A percentile compares a stretch with the other conserved stretches of the same genome.
Evolutionary conservation across 768 basidiomycete genomes (phyloP).

Genomic region (Symmetrospora coprosmae): DNA sequence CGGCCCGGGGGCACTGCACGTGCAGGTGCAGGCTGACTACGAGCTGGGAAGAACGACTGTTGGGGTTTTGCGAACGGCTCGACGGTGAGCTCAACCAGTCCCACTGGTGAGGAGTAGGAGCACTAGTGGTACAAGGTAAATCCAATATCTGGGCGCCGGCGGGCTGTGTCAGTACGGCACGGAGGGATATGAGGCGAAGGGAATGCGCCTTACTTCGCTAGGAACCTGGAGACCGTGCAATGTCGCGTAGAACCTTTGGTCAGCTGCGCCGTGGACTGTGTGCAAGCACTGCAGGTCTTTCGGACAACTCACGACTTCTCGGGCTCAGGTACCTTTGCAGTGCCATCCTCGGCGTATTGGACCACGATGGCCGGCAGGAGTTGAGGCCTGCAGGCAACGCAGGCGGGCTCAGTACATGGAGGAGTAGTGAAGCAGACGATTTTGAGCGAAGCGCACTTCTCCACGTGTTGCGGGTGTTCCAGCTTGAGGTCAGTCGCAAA

Average conservation of each 20-base stretch:
- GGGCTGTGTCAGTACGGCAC: too few species aligned
- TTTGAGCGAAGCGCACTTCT: neutral
- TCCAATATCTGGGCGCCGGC: constrained; percentile 23
- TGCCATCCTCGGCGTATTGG: constrained; percentile 8
- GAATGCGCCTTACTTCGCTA: neutral
- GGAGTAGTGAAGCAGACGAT: neutral
- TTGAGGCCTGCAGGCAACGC: neutral
- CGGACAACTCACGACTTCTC: constrained; percentile 4
- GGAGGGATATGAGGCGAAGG: neutral
- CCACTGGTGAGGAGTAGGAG: constrained; percentile 1
- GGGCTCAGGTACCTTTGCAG: constrained; percentile 9
- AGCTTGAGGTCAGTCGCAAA: constrained; percentile 4
- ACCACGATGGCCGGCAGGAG: constrained; percentile 1
- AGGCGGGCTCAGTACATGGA: neutral
- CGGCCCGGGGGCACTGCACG: neutral
- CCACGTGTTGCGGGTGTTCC: neutral
- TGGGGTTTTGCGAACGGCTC: neutral
- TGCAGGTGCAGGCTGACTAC: neutral
- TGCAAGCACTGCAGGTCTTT: neutral
- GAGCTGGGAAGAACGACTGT: neutral
- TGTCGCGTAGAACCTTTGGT: neutral
- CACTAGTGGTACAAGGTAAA: constrained; percentile 1
- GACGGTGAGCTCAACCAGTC: neutral
- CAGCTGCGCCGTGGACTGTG: neutral
- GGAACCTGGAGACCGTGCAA: neutral